Conservation (phyloP, 2,329 filamentous ascomycete genomes). For the Fusarium torulosum region DNA sequence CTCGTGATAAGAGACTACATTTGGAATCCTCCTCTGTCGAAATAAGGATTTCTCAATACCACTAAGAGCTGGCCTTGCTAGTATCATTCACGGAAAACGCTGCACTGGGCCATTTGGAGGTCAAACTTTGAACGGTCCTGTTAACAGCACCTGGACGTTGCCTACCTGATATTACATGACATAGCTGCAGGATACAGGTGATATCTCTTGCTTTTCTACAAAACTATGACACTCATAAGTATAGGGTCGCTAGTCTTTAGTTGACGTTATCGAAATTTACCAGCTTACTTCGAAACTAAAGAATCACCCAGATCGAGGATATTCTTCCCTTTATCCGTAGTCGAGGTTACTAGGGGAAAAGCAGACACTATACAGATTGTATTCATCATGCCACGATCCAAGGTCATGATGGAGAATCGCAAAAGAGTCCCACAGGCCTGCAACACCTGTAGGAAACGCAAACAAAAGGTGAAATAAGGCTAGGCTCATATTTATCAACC, state of each 20-base stretch:
- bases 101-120: neutral
- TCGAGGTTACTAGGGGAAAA: neutral
- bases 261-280: neutral
- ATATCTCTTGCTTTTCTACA: neutral
- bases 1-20: neutral
- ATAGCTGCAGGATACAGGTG: neutral
- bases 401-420: conserved; percentile 69
- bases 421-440: conserved; percentile 74
- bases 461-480: conserved; percentile 70
- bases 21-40: neutral
- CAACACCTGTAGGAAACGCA: conserved; percentile 73
- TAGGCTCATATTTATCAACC: neutral
- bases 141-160: neutral
- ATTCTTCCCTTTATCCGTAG: neutral
- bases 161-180: neutral
- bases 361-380: neutral
- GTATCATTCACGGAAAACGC: neutral
- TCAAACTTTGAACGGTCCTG: neutral
- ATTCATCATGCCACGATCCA: conserved; percentile 63
- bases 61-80: neutral
- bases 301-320: neutral
- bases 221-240: neutral
- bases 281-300: neutral
- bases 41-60: neutral
- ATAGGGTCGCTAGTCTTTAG: neutral